Base-by-base conservation (phyloP, 1,284 basidiomycete genomes). In the Boletus albobrunnescens region DNA sequence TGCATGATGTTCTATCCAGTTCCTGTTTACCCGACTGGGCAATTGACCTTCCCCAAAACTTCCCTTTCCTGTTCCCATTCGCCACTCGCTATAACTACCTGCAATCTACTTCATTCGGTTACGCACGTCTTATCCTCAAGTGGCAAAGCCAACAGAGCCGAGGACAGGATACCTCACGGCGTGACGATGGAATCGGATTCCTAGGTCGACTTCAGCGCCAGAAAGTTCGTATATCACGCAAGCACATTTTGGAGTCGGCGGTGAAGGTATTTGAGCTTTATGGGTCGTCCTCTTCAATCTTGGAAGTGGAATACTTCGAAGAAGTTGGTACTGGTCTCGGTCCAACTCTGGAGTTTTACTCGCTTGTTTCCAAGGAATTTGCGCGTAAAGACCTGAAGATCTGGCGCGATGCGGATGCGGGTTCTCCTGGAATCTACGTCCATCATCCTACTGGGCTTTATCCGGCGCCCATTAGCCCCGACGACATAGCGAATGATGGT, bases 241-340 rank as follows among this genome's bases (percentile, higher is more conserved):
- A 89, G 56, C 91, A 95, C 59, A 85, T 99, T 31, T 77, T 99
- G 20, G 94, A 98, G 63, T 96, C 93, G n/a, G 94, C 93, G 1
- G 86, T 95, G 63, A 97, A 97, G 69, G 95, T 98, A 3, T 94
- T 99, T 57, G 95, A 99, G 70, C 76, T 99, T 20, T 99, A 98
- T 61, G 95, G 94, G 7, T 90, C 88, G 1, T 93, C 89, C 11
- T 90, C 88, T 6, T 93, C 92, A 1, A 84, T 98, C 36, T 78
- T 99, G 17, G 95, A 99, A 67, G 92, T 99, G 44, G 94, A 99
- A 68, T 99, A 98, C 74, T 98, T 98, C 65, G 94, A 97, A 63
- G 96, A 99, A 74, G 95, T 97, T 41, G 96, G 96, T 19, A 99
- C 96, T 3, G 96, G 96, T 24, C 74, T 99, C 11, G 96, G 96